phyloP scores from a whole-genome alignment of 257 asterid species.

The Solanum pinnatisectum region DNA sequence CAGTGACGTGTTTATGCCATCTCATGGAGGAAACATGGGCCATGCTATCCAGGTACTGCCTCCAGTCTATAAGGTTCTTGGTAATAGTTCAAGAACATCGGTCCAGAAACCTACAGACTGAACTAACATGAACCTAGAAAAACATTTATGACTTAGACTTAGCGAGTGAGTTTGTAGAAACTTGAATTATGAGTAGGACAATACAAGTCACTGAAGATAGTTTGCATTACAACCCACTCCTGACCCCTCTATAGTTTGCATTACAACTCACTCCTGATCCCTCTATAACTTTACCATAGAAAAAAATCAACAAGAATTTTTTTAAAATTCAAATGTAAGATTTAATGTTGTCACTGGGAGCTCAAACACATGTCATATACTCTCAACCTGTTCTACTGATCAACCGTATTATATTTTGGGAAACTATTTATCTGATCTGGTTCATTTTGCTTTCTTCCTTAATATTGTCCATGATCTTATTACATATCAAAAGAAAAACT shows the following conservation, averaged over 20 bases:
- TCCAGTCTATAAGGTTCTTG: background rate
- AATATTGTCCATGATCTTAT: background rate
- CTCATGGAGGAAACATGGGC: constrained; percentile 98
- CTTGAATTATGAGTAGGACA: background rate
- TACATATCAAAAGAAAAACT: background rate
- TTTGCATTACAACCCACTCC: background rate
- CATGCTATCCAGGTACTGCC: constrained; percentile 73
- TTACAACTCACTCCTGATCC: background rate
- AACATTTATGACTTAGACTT: background rate
- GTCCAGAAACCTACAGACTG: background rate
- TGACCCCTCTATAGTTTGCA: background rate
- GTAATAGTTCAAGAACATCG: background rate
- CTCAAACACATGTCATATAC: background rate
- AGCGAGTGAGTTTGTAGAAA: background rate
- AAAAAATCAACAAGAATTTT: background rate
- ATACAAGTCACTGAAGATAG: background rate
- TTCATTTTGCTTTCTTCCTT: background rate
- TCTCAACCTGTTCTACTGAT: background rate
- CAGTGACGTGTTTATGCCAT: constrained; percentile 89
- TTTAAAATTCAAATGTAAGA: background rate
- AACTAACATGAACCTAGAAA: background rate
- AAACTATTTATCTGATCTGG: background rate
- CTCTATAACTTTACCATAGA: background rate
- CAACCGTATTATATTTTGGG: background rate
- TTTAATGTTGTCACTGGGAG: background rate